Evolutionary conservation across 257 asterid genomes (phyloP), one percentile per base, ranked within the genome.

Genomic region (Handroanthus guayacan): DNA sequence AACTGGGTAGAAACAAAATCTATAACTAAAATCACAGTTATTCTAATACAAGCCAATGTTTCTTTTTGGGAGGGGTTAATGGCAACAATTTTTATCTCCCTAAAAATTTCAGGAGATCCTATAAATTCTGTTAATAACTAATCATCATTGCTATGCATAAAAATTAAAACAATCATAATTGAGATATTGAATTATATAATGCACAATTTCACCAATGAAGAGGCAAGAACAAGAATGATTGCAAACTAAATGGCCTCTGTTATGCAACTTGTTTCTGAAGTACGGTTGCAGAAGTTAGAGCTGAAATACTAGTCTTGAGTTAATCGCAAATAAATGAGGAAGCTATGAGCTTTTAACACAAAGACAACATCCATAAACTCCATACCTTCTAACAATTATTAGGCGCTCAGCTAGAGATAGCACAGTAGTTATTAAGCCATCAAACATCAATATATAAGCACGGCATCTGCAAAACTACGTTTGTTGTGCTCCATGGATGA

Each of bases 381-480:
- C 87, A 77, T 71, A 84, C 87, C 91, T 81, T 85, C 54, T 56
- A 41, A 16, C 67, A 75, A 76, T 48, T 67, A 55, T 12, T 68
- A 74, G 56, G 38, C 25, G 75, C 62, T 68, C 74, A 43, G 82
- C 66, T 65, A 72, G 78, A 37, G 72, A 75, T 67, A 25, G 74
- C 55, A 81, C 71, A 72, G 57, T 4, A 71, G 50, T 39, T 5
- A 72, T 55, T 58, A 61, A 71, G 48, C 86, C 81, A 69, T 75
- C 67, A 76, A 71, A 75, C 37, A 75, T 62, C 55, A 80, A 57
- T n/a, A 73, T 60, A 81, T 16, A 54, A 71, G 76, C 77, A 78
- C 17, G 77, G 52, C 66, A 79, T 82, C 87, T 81, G 87, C 80
- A 79, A 70, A 67, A 72, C 82, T 83, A 75, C 55, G 31, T 60